These are phyloP conservation scores for Ganoderma sp. DNA, from an alignment of 1,284 basidiomycete species.

Conservation along the genomic window DNA sequence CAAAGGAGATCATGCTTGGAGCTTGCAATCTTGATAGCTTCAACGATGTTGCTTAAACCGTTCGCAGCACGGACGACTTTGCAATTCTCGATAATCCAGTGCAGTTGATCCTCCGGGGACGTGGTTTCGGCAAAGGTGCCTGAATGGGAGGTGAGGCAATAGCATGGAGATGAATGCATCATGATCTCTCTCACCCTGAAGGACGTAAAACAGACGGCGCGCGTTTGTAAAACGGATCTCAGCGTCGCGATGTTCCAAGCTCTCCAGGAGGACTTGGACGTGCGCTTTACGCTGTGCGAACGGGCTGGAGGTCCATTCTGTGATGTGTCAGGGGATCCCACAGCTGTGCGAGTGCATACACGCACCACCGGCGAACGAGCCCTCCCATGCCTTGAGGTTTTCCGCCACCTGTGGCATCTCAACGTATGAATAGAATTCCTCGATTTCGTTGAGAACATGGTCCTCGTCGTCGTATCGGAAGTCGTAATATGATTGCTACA, in stretches of 20 bases:
- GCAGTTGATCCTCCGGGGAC: constrained; percentile 92
- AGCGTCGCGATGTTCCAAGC: constrained; percentile 84
- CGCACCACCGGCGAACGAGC: constrained; percentile 78
- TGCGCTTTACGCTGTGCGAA: constrained; percentile 69
- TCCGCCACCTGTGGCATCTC: constrained; percentile 92
- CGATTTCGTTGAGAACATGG: constrained; percentile 93
- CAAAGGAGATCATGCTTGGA: constrained; percentile 87
- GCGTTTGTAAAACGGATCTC: constrained; percentile 86
- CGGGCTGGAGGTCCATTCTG: constrained; percentile 82
- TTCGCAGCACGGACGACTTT: constrained; percentile 86
- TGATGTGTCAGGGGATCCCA: constrained; percentile 20
- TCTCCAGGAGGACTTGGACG: constrained; percentile 82
- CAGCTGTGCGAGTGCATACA: constrained; percentile 31
- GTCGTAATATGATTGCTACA: constrained; percentile 84
- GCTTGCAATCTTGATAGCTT: constrained; percentile 89
- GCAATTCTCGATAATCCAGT: constrained; percentile 96
- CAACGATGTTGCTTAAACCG: constrained; percentile 83
- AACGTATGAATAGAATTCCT: constrained; percentile 98
- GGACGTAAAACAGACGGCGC: constrained; percentile 85
- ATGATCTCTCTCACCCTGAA: constrained; percentile 72
- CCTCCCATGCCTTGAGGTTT: constrained; percentile 88
- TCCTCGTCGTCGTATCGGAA: constrained; percentile 96
- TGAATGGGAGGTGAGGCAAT: constrained; percentile 41
- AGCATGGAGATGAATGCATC: constrained; percentile 4
- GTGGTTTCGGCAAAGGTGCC: constrained; percentile 92